Evolutionary conservation across 2,329 filamentous ascomycete species (phyloP).

Genomic region (Stagonosporopsis tanaceti): DNA sequence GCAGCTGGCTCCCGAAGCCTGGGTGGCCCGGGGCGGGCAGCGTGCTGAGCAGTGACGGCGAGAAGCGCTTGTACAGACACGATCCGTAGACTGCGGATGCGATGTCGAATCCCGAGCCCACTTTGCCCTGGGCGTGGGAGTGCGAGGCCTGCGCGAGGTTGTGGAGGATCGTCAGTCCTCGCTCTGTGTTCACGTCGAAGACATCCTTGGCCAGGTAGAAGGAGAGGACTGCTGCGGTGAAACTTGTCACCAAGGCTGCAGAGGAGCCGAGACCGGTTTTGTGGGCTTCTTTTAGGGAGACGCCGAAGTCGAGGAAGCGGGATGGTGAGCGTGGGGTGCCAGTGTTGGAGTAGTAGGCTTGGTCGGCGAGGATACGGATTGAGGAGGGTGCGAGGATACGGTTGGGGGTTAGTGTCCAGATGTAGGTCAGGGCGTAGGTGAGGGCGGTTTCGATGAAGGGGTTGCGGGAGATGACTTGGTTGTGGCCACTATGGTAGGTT

Average conservation of each 20-base stretch:
- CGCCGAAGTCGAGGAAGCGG: slow-evolving; percentile 80
- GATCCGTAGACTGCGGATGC: slow-evolving; percentile 92
- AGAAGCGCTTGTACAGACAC: slow-evolving; percentile 92
- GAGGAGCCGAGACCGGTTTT: slow-evolving; percentile 97
- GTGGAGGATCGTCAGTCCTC: slow-evolving; percentile 73
- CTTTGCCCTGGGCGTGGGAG: slow-evolving; percentile 95
- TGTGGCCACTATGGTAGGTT: slow-evolving; percentile 39
- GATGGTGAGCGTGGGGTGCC: slow-evolving; percentile 37
- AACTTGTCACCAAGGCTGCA: slow-evolving; percentile 88
- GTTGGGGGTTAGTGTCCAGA: slow-evolving; percentile 60
- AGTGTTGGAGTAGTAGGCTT: slow-evolving; percentile 86
- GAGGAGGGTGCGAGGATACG: slow-evolving; percentile 70
- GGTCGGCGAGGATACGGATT: slow-evolving; percentile 90
- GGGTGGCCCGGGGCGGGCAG: slow-evolving; percentile 72
- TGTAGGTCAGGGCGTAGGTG: slow-evolving; percentile 86
- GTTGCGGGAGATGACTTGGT: slow-evolving; percentile 65
- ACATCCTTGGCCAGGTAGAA: slow-evolving; percentile 70
- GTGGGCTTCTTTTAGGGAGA: slow-evolving; percentile 79
- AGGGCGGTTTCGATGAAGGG: slow-evolving; percentile 93
- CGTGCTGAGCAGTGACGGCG: slow-evolving; percentile 72
- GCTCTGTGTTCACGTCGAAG: slow-evolving; percentile 65
- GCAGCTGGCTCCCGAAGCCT: slow-evolving; percentile 72
- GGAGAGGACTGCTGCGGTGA: slow-evolving; percentile 78
- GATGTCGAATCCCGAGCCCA: slow-evolving; percentile 95
- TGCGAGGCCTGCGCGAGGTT: slow-evolving; percentile 94